Evolutionary conservation across 2,329 filamentous ascomycete species (phyloP), one percentile per base, ranked within the genome.

Genomic region (Penicillium nordicum): DNA sequence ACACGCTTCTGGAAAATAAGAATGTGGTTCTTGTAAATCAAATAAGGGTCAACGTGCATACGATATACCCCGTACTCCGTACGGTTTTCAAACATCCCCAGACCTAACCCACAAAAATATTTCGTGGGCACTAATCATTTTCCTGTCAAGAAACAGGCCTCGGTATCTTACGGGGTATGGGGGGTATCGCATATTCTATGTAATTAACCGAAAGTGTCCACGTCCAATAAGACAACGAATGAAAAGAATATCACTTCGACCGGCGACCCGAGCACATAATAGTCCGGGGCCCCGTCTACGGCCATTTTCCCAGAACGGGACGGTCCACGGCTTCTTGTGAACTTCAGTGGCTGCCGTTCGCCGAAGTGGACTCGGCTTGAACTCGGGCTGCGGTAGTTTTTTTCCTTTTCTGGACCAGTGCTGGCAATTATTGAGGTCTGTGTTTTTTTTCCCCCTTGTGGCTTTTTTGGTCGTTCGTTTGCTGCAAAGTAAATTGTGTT

Each of bases 281-380:
- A 63, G 58, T 62, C 61, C 57, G 61, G 61, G 61, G 43, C 59
- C 59, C 61, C 57, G 42, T 58, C 38, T 48, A 43, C 59, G 61
- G 60, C 30, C 51, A 56, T 56, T 57, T 62, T 54, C 32, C 61
- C 57, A 57, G 61, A 61, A 63, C 38, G 40, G 56, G 59, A 52
- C 50, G 23, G 40, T 12, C 30, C 34, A 57, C 55, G 50, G 44
- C 42, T 27, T 58, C 52, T 32, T 25, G n/a, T 12, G 16, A 18
- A 23, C 42, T 49, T 53, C 52, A 57, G 37, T 60, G 57, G 58
- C 48, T 58, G 44, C 38, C 40, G 25, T 27, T 34, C 36, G 55
- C 61, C 61, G 59, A 63, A 44, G 57, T 59, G 61, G 59, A 55
- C 38, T 62, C 55, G 53, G 59, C 37, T 36, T 36, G 27, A 53